These are phyloP conservation scores for Oehlia diaphana DNA, from an alignment of 192 early-diverging fungal genomes.

Conservation along the genomic window DNA sequence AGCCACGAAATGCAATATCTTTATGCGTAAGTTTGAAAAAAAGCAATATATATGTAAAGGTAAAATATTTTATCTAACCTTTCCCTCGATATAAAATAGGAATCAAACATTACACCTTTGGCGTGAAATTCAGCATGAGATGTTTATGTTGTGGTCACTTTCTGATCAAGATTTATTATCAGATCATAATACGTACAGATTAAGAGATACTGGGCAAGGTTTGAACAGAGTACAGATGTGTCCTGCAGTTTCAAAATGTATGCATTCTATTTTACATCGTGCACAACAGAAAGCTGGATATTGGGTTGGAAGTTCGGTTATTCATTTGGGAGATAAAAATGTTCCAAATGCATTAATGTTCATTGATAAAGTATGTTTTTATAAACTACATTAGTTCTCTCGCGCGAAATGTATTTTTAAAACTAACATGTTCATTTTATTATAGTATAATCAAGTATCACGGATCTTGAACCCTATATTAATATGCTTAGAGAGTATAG, in stretches of 20 bases:
- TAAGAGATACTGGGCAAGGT: conserved; percentile 97
- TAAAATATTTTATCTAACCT: neutral
- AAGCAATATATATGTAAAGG: neutral
- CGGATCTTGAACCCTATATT: conserved; percentile 90
- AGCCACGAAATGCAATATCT: conserved; percentile 91
- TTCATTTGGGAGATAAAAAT: conserved; percentile 97
- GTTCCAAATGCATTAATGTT: conserved; percentile 98
- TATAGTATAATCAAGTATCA: conserved; percentile 95
- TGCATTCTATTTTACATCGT: conserved; percentile 88
- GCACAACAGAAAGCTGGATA: conserved; percentile 80
- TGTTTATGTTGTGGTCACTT: conserved; percentile 94
- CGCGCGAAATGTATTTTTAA: neutral
- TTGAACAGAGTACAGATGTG: conserved; percentile 92
- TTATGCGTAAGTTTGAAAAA: conserved; percentile 58
- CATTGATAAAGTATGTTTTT: conserved; percentile 73
- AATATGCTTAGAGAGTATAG: conserved; percentile 72
- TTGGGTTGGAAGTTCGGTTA: conserved; percentile 95
- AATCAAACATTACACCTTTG: conserved; percentile 92
- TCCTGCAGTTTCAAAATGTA: conserved; percentile 76
- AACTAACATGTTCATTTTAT: conserved; percentile 9
- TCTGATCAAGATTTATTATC: conserved; percentile 86
- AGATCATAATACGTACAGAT: conserved; percentile 72
- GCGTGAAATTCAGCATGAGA: conserved; percentile 95
- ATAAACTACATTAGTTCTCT: neutral
- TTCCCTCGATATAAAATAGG: neutral